Conservation (phyloP, 2,329 filamentous ascomycete genomes). For the Microcyclosporella mali region DNA sequence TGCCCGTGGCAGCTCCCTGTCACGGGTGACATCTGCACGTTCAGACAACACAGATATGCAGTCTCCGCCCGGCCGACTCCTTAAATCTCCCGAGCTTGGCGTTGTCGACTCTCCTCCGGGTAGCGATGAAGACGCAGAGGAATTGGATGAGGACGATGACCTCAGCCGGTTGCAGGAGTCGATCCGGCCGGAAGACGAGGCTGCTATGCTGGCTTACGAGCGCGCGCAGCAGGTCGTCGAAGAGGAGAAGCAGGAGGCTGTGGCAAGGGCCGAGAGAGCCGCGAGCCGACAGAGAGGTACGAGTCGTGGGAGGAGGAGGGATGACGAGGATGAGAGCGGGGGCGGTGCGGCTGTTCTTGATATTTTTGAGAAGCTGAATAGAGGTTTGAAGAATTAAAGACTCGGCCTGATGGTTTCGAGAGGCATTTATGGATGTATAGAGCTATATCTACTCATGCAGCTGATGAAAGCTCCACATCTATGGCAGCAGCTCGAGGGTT, state of each 20-base stretch:
- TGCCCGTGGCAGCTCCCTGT: constrained; percentile 23
- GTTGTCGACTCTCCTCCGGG: constrained; percentile 24
- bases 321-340: constrained; percentile 23
- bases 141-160: constrained; percentile 22
- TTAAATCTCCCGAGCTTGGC: constrained; percentile 30
- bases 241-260: constrained; percentile 29
- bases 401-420: too few species aligned
- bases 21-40: constrained; percentile 23
- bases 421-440: too few species aligned
- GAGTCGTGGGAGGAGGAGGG: constrained; percentile 17
- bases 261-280: constrained; percentile 22
- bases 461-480: too few species aligned
- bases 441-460: too few species aligned
- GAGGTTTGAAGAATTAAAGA: constrained; percentile 19
- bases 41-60: constrained; percentile 27
- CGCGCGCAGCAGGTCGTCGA: constrained; percentile 28
- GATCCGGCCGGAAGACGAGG: constrained; percentile 31
- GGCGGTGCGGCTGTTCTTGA: constrained; percentile 30
- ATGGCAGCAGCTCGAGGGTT: too few species aligned
- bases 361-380: constrained; percentile 30
- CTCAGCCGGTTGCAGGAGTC: constrained; percentile 12
- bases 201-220: constrained; percentile 30
- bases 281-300: constrained; percentile 13
- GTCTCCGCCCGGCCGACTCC: constrained; percentile 42
- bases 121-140: constrained; percentile 23